These are phyloP conservation scores for Stachybotrys chlorohalonatus DNA, from an alignment of 2,329 filamentous ascomycete species.

Conservation along the genomic window DNA sequence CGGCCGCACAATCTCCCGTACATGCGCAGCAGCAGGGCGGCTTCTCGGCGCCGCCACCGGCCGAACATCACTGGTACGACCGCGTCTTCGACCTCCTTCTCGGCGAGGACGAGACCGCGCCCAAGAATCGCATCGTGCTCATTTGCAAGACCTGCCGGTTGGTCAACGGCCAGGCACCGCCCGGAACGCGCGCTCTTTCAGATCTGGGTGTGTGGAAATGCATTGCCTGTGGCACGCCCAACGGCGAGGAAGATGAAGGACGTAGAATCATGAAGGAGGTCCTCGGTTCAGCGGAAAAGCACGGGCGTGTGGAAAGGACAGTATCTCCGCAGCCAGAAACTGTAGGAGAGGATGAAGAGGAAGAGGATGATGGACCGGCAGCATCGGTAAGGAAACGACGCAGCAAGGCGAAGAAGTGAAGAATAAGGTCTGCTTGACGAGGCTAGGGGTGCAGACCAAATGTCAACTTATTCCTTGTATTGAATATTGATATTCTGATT, in stretches of 20 bases:
- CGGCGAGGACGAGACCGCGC: constrained; percentile 86
- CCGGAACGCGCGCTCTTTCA: constrained; percentile 65
- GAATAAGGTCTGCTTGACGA: background rate
- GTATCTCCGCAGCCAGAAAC: background rate
- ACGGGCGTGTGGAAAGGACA: background rate
- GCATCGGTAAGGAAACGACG: constrained; percentile 15
- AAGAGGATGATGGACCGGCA: constrained; percentile 9
- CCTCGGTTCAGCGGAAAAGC: constrained; percentile 16
- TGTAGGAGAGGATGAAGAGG: constrained; percentile 6
- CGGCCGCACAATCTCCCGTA: constrained; percentile 11
- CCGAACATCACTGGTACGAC: constrained; percentile 77
- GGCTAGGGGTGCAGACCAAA: constrained; percentile 1
- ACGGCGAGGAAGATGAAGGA: constrained; percentile 73
- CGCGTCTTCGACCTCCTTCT: constrained; percentile 84
- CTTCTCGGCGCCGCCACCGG: constrained; percentile 1
- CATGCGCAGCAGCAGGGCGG: constrained; percentile 2
- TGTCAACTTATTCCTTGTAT: background rate
- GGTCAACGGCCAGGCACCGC: constrained; percentile 92
- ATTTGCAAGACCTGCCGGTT: constrained; percentile 76
- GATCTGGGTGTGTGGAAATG: constrained; percentile 87
- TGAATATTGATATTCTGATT: no score
- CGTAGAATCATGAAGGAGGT: constrained; percentile 64
- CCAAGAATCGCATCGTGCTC: constrained; percentile 82
- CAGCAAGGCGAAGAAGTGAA: constrained; percentile 14
- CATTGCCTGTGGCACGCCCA: constrained; percentile 71